Evolutionary conservation across 176 grass and related monocot genomes (phyloP), one percentile per base, ranked within the genome.

Genomic region (Oryza rufipogon): DNA sequence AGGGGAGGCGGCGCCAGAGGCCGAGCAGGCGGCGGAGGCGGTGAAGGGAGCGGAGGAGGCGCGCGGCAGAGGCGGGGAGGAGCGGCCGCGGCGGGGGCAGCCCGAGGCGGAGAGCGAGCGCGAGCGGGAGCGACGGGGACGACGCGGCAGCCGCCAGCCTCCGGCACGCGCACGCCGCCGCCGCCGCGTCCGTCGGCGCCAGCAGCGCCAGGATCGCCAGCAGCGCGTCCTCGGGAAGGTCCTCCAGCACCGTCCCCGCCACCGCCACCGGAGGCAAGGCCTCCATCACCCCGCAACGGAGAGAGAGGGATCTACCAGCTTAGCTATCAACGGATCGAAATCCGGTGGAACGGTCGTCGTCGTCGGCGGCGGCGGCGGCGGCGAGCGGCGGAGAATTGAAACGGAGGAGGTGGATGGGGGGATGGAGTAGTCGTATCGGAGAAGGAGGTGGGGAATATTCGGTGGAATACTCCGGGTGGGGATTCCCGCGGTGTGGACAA

Each of bases 211-310:
- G 86, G 77, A 91, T 88, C 52, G 72, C 36, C 7, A 91, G 76
- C 36, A 88, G 86, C 81, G 85, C 86, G 77, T 91, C 89, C 89
- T 91, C 82, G 46, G 86, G 89, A 4, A 91, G 78, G 73, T 91
- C 82, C 77, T 80, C 81, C 66, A 91, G 72, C 71, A 66, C 72
- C 56, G 82, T 84, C 33, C 34, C 66, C 52, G 33, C 2, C 15
- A 32, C 68, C 81, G 75, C 75, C 78, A 61, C 51, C 71, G 82
- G 49, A 41, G 68, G 74, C 69, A 51, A 64, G 63, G 38, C 83
- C 28, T 28, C 88, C 88, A 87, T 41, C 39, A 41, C 39, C 7
- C 39, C 7, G 39, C 39, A 8, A 41, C 39, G 39, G 19, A 9
- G 54, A 58, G 17, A 58, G 54, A 58, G 6, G 9, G 54, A 58